phyloP scores from a whole-genome alignment of 495 filamentous ascomycete species.

The Amniculicola lignicola region DNA sequence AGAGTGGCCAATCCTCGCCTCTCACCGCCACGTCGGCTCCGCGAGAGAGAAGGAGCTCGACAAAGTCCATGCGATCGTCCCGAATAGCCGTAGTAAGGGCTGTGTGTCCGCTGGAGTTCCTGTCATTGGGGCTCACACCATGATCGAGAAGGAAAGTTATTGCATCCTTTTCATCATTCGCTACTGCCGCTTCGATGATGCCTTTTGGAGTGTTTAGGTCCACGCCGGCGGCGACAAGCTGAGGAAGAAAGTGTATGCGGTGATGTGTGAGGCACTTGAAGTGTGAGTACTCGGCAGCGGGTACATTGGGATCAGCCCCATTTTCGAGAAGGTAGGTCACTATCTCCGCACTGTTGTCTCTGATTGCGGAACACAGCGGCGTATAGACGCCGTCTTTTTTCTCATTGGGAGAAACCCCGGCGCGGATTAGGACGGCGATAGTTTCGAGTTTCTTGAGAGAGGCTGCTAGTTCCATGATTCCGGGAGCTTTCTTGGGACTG shows the following conservation, averaged over 20 bases:
- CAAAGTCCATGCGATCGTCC: constrained; percentile 46
- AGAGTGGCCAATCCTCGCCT: constrained; percentile 56
- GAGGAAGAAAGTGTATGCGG: constrained; percentile 49
- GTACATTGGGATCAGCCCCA: constrained; percentile 53
- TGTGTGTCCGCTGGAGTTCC: constrained; percentile 45
- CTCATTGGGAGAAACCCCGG: constrained; percentile 50
- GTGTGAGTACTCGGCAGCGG: constrained; percentile 53
- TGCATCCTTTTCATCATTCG: constrained; percentile 49
- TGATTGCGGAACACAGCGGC: constrained; percentile 55
- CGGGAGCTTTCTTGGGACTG: constrained; percentile 46
- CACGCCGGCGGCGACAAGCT: constrained; percentile 50
- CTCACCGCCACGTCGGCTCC: constrained; percentile 53
- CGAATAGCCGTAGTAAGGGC: constrained; percentile 56
- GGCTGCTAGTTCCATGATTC: constrained; percentile 50
- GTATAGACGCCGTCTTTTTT: constrained; percentile 58
- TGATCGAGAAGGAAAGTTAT: constrained; percentile 49
- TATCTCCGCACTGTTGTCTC: constrained; percentile 52
- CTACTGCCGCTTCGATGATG: constrained; percentile 55
- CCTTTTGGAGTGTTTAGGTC: constrained; percentile 52
- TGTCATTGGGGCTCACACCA: constrained; percentile 51
- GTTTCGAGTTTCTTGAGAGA: constrained; percentile 50
- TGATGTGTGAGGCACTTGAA: constrained; percentile 58
- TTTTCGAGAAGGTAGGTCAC: constrained; percentile 49
- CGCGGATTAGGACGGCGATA: constrained; percentile 50
- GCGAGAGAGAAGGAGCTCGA: constrained; percentile 49